Percentiles rank a stretch among this genome's conserved stretches.
Conservation (phyloP, 768 basidiomycete species). For the Calocybe indica region DNA sequence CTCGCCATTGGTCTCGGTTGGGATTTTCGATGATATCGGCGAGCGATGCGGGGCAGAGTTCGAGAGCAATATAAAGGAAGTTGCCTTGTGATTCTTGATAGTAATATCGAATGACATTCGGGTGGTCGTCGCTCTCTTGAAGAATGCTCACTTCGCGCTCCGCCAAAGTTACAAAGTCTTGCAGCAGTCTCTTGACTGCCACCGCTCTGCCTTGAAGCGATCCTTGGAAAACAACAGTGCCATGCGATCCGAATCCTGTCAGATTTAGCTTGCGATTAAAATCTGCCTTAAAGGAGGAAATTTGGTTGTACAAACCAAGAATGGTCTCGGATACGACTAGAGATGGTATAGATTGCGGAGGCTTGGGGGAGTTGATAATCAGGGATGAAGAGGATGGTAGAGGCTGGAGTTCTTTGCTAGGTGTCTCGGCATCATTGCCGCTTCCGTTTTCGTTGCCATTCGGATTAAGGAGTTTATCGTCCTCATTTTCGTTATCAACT, state of each 20-base stretch:
- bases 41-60: slow-evolving; percentile 87
- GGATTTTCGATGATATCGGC: slow-evolving; percentile 84
- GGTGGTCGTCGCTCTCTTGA: slow-evolving; percentile 96
- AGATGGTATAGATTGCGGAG: slow-evolving; percentile 33
- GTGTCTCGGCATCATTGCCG: slow-evolving; percentile 4
- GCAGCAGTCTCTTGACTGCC: slow-evolving; percentile 94
- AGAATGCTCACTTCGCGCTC: slow-evolving; percentile 90
- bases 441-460: slow-evolving; percentile 1
- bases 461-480: slow-evolving; percentile 20
- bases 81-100: slow-evolving; percentile 92
- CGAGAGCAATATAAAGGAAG: slow-evolving; percentile 97
- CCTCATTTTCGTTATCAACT: slow-evolving; percentile 27
- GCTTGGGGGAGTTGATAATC: slow-evolving; percentile 18
- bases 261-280: slow-evolving; percentile 1
- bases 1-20: slow-evolving; percentile 59
- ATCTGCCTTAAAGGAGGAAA: background rate
- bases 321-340: slow-evolving; percentile 69
- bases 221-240: slow-evolving; percentile 92
- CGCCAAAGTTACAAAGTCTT: slow-evolving; percentile 93
- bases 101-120: slow-evolving; percentile 97
- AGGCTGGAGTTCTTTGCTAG: no score
- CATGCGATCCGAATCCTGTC: slow-evolving; percentile 90
- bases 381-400: slow-evolving; percentile 14
- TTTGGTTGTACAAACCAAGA: slow-evolving; percentile 47
- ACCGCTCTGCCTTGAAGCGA: slow-evolving; percentile 96